These are phyloP conservation scores for Sherardia arvensis DNA, from an alignment of 257 asterid species.

Conservation along the genomic window DNA sequence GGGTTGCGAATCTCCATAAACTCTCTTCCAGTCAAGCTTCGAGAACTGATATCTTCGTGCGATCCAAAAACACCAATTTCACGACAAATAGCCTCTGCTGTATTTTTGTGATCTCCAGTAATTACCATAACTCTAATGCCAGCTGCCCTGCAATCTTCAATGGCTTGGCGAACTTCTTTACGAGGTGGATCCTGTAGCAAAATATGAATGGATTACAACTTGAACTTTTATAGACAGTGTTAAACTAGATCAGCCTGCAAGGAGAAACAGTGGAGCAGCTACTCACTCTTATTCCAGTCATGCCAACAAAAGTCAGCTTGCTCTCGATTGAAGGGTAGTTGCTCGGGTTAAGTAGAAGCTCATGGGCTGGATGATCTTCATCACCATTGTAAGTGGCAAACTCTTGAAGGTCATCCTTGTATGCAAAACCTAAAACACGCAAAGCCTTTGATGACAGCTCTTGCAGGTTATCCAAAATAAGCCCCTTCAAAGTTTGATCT, in stretches of 20 bases:
- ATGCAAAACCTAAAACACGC: constrained; percentile 93
- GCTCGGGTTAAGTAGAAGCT: constrained; percentile 72
- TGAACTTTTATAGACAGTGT: background rate
- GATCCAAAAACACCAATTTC: constrained; percentile 91
- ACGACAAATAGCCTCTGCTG: constrained; percentile 96
- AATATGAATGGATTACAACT: background rate
- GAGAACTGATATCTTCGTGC: constrained; percentile 55
- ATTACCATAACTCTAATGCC: constrained; percentile 98
- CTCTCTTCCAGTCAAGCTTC: constrained; percentile 90
- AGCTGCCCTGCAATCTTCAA: constrained; percentile 92
- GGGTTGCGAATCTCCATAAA: constrained; percentile 62
- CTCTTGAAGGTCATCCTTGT: constrained; percentile 56
- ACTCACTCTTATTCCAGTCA: constrained; percentile 94
- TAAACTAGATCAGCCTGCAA: background rate
- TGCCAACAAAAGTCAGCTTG: constrained; percentile 70
- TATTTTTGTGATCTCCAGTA: constrained; percentile 90
- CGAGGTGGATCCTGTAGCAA: constrained; percentile 83
- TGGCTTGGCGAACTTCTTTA: constrained; percentile 90
- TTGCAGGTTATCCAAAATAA: constrained; percentile 57
- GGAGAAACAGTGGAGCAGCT: constrained; percentile 2
- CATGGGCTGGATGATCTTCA: constrained; percentile 94
- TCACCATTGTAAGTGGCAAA: constrained; percentile 74
- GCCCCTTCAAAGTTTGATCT: constrained; percentile 38
- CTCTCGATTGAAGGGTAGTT: constrained; percentile 87
- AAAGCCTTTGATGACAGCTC: constrained; percentile 80